Evolutionary conservation across 1,139 yeast genomes (phyloP), one percentile per base, ranked within the genome.

Genomic region (Pichia terricola): DNA sequence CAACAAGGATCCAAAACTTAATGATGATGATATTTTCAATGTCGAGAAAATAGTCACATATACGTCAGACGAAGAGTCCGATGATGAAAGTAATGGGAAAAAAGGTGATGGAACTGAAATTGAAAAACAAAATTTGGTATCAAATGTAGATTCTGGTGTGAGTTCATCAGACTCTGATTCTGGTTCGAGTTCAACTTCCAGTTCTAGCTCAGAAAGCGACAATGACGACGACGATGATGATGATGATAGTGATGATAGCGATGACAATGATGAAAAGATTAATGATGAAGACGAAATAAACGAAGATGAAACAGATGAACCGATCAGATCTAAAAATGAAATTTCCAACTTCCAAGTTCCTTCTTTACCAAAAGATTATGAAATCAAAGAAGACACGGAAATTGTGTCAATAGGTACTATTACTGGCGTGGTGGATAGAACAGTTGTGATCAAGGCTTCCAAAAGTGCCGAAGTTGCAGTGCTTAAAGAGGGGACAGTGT

Each of bases 391-490:
- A 25, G 65, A 67, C 16, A 79, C 89, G 2, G 81, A 83, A 0
- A 74, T 91, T 16, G 86, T 85, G 52, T 72, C 70, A 34, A 71
- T 89, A 22, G 98, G 98, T 3, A 68, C 66, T n/a, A 68, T 91
- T 6, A 70, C 74, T 9, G 80, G 81, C 0, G 67, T 83, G 6
- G 88, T 87, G 3, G 95, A 85, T 39, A 72, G 71, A 45, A 80
- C 84, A 44, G 73, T 86, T 3, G 73, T 94, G 10, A 70, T 94
- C 34, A 77, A 78, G 52, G 94, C 95, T 0, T 65, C 67, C n/a
- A 65, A 73, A 1, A 84, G 96, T 1, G 97, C 95, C 3, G 96
- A 91, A 55, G 84, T 81, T 58, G 67, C 91, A 38, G 83, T 89
- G 0, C 68, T 94, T 36, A 84, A 81, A 51, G 96, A 88, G 46